phyloP scores from a whole-genome alignment of 106 monocot genomes.

The Dendrobium officinale region DNA sequence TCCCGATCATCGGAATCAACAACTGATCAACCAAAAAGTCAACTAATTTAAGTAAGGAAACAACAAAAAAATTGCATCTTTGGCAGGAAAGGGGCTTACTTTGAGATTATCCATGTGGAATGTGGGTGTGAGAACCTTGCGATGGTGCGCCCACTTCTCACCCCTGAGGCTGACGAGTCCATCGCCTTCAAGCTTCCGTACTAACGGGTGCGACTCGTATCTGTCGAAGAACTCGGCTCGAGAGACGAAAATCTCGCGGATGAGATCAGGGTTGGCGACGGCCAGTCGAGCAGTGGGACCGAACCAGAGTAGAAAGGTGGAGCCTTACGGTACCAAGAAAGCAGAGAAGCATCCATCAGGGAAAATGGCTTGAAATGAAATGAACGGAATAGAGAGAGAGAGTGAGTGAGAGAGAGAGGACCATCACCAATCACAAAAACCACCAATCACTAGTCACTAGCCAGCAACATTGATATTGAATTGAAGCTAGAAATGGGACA shows the following conservation, averaged over 20 bases:
- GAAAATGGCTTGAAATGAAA: background rate
- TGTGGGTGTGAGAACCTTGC: slow-evolving; percentile 66
- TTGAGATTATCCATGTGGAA: slow-evolving; percentile 94
- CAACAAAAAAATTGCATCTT: background rate
- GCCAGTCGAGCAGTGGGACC: slow-evolving; percentile 70
- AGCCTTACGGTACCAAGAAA: slow-evolving; percentile 36
- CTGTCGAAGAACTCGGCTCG: slow-evolving; percentile 66
- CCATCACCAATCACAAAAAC: slow-evolving; percentile 1
- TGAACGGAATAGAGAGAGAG: background rate
- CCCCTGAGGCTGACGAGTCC: slow-evolving; percentile 78
- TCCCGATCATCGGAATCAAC: slow-evolving; percentile 56
- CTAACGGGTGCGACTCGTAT: slow-evolving; percentile 82
- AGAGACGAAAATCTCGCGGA: slow-evolving; percentile 72
- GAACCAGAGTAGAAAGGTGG: slow-evolving; percentile 83
- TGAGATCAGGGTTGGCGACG: slow-evolving; percentile 80
- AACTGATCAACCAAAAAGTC: slow-evolving; percentile 20
- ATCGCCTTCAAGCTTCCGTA: slow-evolving; percentile 83
- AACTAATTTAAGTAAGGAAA: background rate
- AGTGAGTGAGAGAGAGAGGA: too few species aligned
- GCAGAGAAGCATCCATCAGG: slow-evolving; percentile 5
- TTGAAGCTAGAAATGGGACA: background rate
- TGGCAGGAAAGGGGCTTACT: slow-evolving; percentile 9
- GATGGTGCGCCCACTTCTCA: slow-evolving; percentile 77
- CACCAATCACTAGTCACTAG: background rate
- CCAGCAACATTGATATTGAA: background rate